These are phyloP conservation scores for Aristolochia contorta DNA, from an alignment of 164 flowering plant species.

Conservation along the genomic window DNA sequence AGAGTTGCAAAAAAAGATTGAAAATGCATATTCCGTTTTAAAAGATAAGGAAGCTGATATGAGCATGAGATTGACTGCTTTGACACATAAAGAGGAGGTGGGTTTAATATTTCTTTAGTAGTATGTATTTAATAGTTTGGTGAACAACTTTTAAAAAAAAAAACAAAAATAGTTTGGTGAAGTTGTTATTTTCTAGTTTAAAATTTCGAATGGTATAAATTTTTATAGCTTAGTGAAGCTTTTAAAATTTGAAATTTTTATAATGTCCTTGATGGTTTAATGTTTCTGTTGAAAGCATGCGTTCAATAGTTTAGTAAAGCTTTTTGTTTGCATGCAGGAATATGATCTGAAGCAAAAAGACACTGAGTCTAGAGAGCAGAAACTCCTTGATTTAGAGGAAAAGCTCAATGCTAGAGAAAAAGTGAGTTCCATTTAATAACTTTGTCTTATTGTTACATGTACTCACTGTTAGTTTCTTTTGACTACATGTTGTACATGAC, in stretches of 20 bases:
- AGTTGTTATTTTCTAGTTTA: neutral
- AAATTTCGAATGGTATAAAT: no score
- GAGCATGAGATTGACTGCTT: slow-evolving; percentile 29
- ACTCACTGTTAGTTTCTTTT: neutral
- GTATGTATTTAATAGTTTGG: neutral
- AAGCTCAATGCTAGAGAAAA: slow-evolving; percentile 63
- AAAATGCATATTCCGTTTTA: slow-evolving; percentile 19
- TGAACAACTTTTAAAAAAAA: no score
- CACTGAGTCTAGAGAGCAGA: slow-evolving; percentile 46
- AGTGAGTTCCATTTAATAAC: slow-evolving; percentile 30
- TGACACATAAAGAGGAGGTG: slow-evolving; percentile 56
- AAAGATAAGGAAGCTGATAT: slow-evolving; percentile 51
- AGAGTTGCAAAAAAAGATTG: slow-evolving; percentile 40
- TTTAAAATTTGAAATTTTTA: neutral
- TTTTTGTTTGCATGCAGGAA: slow-evolving; percentile 39
- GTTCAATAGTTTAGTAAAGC: neutral
- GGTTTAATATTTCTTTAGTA: slow-evolving; percentile 8
- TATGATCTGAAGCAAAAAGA: slow-evolving; percentile 28
- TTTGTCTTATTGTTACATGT: neutral
- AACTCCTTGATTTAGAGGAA: slow-evolving; percentile 43
- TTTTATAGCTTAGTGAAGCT: no score
- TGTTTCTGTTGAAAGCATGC: no score
- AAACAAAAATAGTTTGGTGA: no score
- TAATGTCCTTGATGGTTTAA: no score
- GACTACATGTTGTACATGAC: neutral